Conservation (phyloP, 2,329 filamentous ascomycete genomes). For the Paecilomyces formosus region DNA sequence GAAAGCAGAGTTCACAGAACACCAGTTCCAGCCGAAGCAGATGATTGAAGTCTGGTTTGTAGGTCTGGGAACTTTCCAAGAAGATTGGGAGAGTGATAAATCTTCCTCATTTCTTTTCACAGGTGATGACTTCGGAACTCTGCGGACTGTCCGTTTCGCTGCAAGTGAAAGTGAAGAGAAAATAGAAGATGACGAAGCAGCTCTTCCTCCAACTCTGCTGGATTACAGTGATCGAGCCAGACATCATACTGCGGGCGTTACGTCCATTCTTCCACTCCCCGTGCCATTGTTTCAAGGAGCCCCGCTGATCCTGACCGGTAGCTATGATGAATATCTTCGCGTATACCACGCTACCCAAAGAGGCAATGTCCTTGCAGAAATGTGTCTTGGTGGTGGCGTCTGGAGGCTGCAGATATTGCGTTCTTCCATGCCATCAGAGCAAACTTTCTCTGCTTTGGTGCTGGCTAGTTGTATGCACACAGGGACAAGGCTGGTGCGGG, state of each 20-base stretch:
- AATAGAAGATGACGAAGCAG: constrained; percentile 5
- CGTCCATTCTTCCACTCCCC: constrained; percentile 68
- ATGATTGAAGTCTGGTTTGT: constrained; percentile 35
- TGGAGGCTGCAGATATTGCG: constrained; percentile 66
- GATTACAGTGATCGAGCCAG: constrained; percentile 42
- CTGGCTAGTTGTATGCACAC: constrained; percentile 93
- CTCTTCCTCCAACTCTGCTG: constrained; percentile 10
- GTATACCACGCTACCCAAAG: constrained; percentile 41
- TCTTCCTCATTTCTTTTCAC: constrained; percentile 25
- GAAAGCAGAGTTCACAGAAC: constrained; percentile 13
- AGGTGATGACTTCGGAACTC: constrained; percentile 31
- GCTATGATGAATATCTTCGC: constrained; percentile 80
- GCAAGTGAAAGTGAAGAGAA: not conserved
- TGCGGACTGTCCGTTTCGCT: constrained; percentile 24
- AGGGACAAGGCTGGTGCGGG: constrained; percentile 59
- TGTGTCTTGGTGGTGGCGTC: constrained; percentile 69
- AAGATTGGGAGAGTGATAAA: not conserved
- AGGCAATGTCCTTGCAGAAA: constrained; percentile 52
- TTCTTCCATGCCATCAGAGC: constrained; percentile 4
- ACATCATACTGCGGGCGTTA: constrained; percentile 75
- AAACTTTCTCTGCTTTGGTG: constrained; percentile 39
- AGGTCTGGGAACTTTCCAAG: constrained; percentile 18
- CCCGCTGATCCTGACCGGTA: constrained; percentile 69
- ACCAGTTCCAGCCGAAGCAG: constrained; percentile 19
- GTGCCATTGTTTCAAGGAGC: constrained; percentile 34